Evolutionary conservation across 352 stramenopile species (phyloP), one percentile per base, ranked within the genome.

Genomic region (Globisporangium camurandrum): DNA sequence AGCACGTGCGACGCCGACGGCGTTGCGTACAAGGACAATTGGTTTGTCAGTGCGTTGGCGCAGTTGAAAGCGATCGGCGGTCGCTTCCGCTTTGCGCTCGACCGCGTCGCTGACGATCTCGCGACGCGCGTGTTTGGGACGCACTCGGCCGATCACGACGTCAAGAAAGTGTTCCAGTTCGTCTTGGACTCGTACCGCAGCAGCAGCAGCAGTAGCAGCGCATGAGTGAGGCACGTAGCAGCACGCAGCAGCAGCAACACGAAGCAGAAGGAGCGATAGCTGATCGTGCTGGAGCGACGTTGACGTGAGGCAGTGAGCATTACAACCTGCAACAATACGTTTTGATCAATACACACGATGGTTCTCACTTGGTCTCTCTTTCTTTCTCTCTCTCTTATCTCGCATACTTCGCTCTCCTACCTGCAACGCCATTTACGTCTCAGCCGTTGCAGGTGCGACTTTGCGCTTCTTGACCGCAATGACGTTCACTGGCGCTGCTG

Each of bases 21-120:
- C 20, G 67, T 82, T 12, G 69, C 77, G 28, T 83, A 80, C 44
- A 71, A 76, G 26, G 82, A 91, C 61, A 91, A 93, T 37, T 93
- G 82, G 82, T 88, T 88, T 49, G 47, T 64, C 33, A 91, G 79
- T 59, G 69, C 74, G 28, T 43, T 93, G 24, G 57, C 71, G 19
- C 82, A 85, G 46, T 84, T 91, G 73, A 78, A 86, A 43, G 67
- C 69, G 0, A 56, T 93, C 31, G 82, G 77, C 6, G 54, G 62
- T 48, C 66, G 68, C 19, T 88, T 84, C 54, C 73, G 79, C 20
- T 64, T 75, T 19, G 62, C 64, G 26, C 60, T 90, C 23, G 72
- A 87, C 37, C 57, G 69, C 30, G 65, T 75, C 11, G 46, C 73
- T 14, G 72, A 76, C 28, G 64, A 81, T 37, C 66, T 93, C 4